Evolutionary conservation across 176 grass and related monocot species (phyloP).

Genomic region (Zea luxurians): DNA sequence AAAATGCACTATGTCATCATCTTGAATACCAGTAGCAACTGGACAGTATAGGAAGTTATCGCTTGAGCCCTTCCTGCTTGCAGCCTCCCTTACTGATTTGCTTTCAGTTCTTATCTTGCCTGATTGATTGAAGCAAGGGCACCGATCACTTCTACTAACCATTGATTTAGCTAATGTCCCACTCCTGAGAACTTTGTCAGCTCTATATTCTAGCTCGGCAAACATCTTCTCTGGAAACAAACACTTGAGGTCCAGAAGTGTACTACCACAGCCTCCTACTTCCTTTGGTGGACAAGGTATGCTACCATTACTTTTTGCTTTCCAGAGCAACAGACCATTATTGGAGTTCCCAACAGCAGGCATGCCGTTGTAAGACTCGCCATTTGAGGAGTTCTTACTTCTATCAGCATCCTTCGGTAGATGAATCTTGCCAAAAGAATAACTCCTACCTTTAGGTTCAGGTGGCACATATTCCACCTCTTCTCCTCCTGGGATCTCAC

Average conservation of each 20-base stretch:
- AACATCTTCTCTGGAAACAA: conserved; percentile 52
- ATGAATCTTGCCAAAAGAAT: conserved; percentile 43
- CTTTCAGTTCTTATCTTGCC: conserved; percentile 34
- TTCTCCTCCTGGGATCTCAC: conserved; percentile 58
- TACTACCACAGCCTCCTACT: conserved; percentile 56
- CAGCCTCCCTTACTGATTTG: conserved; percentile 41
- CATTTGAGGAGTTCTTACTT: not conserved
- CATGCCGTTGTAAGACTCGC: not conserved
- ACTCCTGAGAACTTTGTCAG: conserved; percentile 46
- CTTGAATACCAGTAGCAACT: conserved; percentile 40
- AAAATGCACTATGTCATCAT: conserved; percentile 66
- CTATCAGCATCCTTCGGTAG: conserved; percentile 7
- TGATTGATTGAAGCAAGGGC: conserved; percentile 46
- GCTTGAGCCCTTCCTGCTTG: conserved; percentile 56
- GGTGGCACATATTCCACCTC: conserved; percentile 18
- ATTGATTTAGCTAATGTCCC: conserved; percentile 27
- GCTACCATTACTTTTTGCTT: conserved; percentile 57
- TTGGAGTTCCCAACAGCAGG: conserved; percentile 1
- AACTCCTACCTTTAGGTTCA: conserved; percentile 39
- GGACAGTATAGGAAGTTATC: conserved; percentile 86
- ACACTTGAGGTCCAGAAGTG: conserved; percentile 55
- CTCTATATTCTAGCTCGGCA: conserved; percentile 50
- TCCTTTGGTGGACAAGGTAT: conserved; percentile 81
- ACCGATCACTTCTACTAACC: conserved; percentile 21
- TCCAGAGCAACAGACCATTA: conserved; percentile 44